Percentiles rank a stretch among this genome's conserved stretches.
These are phyloP conservation scores for Cladorrhinum sp. DNA, from an alignment of 2,329 filamentous ascomycete species.

Conservation along the genomic window DNA sequence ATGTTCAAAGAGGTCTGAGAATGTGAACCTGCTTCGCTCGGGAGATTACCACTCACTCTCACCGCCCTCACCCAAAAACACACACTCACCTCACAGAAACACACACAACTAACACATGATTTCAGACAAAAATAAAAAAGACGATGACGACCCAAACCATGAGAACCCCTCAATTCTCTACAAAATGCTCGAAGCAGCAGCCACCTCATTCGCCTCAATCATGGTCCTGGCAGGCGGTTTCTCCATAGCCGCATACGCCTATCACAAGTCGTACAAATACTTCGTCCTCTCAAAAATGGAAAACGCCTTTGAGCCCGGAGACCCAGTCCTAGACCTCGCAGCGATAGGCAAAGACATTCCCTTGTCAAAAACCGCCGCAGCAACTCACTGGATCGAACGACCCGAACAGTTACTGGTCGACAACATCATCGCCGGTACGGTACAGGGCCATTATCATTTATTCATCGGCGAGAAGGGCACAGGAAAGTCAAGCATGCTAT, in stretches of 20 bases:
- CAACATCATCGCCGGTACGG: conserved; percentile 71
- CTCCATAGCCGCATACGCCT: conserved; percentile 67
- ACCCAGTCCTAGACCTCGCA: conserved; percentile 81
- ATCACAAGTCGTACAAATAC: conserved; percentile 84
- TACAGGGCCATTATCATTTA: conserved; percentile 82
- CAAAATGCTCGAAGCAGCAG: conserved; percentile 71
- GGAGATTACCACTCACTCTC: neutral
- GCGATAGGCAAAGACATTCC: conserved; percentile 59
- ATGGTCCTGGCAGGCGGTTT: conserved; percentile 65
- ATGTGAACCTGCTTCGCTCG: neutral
- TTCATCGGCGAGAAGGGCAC: conserved; percentile 94
- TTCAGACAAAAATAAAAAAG: neutral
- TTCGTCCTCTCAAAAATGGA: conserved; percentile 90
- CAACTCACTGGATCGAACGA: conserved; percentile 75
- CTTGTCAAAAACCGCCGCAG: conserved; percentile 36
- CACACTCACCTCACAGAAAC: too few relatives aligned
- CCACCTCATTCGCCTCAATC: conserved; percentile 73
- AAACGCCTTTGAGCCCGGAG: conserved; percentile 85
- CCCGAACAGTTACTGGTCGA: conserved; percentile 81
- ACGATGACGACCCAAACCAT: conserved; percentile 14
- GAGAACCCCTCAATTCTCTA: conserved; percentile 38
- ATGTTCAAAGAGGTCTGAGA: too few relatives aligned
- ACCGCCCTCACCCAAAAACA: too few relatives aligned
- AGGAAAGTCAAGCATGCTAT: conserved; percentile 92
- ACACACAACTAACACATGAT: neutral